Base-by-base conservation (phyloP, 805 yeast genomes). In the Candida sakaeoensis region DNA sequence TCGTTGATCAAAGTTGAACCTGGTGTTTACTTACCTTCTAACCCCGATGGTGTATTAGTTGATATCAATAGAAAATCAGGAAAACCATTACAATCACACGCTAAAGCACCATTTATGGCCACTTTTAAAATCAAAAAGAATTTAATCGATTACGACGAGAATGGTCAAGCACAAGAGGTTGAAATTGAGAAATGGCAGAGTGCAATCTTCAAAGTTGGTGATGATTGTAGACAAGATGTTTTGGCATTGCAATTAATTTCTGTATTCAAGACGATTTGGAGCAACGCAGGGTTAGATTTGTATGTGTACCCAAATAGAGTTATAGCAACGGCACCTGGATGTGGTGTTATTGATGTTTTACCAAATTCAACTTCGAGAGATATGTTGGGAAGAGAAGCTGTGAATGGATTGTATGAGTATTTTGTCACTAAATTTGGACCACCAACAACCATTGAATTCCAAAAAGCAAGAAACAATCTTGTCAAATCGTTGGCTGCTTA, bases 301-400 rank as follows among this genome's bases (percentile, higher is more conserved):
- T 93, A 73, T 61, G 95, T 93, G 18, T 95, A 79, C 65, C 99
- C 99, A 1, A 77, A 93, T 62, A 70, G 97, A 49, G 99, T 93
- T 18, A 90, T 96, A 0, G 99, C 99, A 1, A 93, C 99, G 8
- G 96, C 96, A 2, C 98, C 99, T 1, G 99, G 99, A 0, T 90
- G 98, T 68, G 99, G 99, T 63, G 95, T 93, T 32, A 93, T 93
- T 66, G 99, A 95, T 59, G 99, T 95, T 23, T 73, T 93, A 49
- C 99, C 99, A 24, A 86, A 91, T 57, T 84, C 97, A 5, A 82
- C 88, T 19, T 88, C 96, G 31, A 80, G 99, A 65, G 99, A 93
- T 64, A 91, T 93, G 98, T 74, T 93, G 38, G 99, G 99, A 30
- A 79, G 99, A 55, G 99, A 93, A 57, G 99, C 99, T 1, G 99